These are phyloP conservation scores for Wickerhamiella azyma DNA, from an alignment of 805 yeast genomes.

Conservation along the genomic window DNA sequence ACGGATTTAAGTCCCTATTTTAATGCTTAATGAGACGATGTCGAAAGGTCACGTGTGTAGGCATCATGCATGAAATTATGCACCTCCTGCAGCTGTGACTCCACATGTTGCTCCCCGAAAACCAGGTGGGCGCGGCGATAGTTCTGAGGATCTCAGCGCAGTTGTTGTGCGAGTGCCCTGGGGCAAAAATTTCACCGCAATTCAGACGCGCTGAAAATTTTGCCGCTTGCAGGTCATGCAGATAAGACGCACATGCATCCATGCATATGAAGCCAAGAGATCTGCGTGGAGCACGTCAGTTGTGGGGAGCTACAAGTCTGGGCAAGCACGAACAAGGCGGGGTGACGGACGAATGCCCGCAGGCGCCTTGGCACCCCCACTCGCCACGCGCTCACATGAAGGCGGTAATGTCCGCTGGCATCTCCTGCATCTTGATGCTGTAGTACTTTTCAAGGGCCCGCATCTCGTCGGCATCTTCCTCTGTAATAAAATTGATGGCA, in stretches of 20 bases:
- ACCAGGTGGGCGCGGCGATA: too few species aligned
- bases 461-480: conserved; percentile 59
- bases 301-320: too few species aligned
- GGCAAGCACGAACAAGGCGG: too few species aligned
- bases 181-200: too few species aligned
- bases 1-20: neutral
- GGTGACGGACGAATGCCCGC: too few species aligned
- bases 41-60: conserved; percentile 7
- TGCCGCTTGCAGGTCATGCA: neutral
- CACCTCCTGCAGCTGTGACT: neutral
- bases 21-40: neutral
- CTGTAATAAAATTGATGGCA: conserved; percentile 86
- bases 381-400: conserved; percentile 4
- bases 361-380: too few species aligned
- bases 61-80: conserved; percentile 1
- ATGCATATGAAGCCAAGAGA: neutral
- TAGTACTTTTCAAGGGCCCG: conserved; percentile 79
- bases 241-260: too few species aligned
- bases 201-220: neutral
- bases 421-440: conserved; percentile 76
- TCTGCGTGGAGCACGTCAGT: too few species aligned
- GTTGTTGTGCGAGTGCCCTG: too few species aligned
- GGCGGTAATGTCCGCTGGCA: conserved; percentile 65
- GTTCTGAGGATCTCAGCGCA: too few species aligned
- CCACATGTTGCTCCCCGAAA: too few species aligned